A percentile compares a stretch with the other conserved stretches of the same genome.
Evolutionary conservation across 2,329 filamentous ascomycete species (phyloP).

Genomic region (Pseudodiploospora longispora): DNA sequence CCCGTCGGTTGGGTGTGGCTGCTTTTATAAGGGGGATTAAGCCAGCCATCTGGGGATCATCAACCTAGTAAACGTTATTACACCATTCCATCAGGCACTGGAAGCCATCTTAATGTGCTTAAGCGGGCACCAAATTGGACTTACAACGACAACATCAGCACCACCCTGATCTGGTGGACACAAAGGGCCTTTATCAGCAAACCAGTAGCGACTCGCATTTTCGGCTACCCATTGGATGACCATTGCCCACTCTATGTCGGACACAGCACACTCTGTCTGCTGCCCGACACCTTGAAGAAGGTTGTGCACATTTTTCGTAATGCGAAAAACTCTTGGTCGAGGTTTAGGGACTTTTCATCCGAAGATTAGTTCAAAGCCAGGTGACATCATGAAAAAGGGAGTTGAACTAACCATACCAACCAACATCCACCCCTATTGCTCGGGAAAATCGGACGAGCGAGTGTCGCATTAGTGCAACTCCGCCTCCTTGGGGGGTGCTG

Average conservation of each 20-base stretch:
- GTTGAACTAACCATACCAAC: slow-evolving; percentile 55
- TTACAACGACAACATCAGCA: slow-evolving; percentile 63
- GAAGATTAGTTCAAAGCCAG: too few relatives aligned
- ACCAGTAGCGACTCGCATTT: slow-evolving; percentile 71
- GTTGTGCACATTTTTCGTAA: slow-evolving; percentile 84
- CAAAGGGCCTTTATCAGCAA: slow-evolving; percentile 58
- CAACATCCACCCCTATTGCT: slow-evolving; percentile 58
- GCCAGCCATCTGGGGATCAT: slow-evolving; percentile 78
- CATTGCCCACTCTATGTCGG: slow-evolving; percentile 49
- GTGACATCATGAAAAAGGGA: too few relatives aligned
- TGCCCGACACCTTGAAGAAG: slow-evolving; percentile 73
- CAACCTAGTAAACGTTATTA: slow-evolving; percentile 40
- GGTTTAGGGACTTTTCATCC: slow-evolving; percentile 59
- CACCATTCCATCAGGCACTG: too few relatives aligned
- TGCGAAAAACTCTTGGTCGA: slow-evolving; percentile 68
- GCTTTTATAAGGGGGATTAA: slow-evolving; percentile 69
- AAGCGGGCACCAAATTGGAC: slow-evolving; percentile 13
- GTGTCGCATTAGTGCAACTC: slow-evolving; percentile 75
- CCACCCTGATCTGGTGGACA: slow-evolving; percentile 57
- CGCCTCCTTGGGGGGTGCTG: slow-evolving; percentile 72
- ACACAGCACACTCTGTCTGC: slow-evolving; percentile 52
- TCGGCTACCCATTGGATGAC: slow-evolving; percentile 65
- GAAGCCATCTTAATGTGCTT: too few relatives aligned
- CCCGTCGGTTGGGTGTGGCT: slow-evolving; percentile 61
- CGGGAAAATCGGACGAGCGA: slow-evolving; percentile 65